phyloP scores from a whole-genome alignment of 768 basidiomycete species.

The Pleurotus salmoneostramineus region DNA sequence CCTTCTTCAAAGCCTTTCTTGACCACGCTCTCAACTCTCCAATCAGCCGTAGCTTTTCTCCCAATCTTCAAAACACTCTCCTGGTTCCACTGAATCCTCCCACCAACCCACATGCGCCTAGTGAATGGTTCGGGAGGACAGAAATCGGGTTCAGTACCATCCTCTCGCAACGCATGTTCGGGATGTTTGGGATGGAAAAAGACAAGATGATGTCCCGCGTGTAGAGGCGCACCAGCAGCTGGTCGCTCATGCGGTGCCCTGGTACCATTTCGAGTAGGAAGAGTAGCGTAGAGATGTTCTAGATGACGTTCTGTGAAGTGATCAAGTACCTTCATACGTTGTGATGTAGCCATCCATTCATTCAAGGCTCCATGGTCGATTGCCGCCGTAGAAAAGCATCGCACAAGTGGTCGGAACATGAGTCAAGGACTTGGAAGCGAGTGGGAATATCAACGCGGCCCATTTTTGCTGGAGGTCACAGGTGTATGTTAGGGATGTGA shows the following conservation, averaged over 20 bases:
- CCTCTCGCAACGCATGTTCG: constrained; percentile 49
- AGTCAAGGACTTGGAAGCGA: no score
- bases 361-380: neutral
- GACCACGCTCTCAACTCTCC: constrained; percentile 46
- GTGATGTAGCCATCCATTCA: neutral
- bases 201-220: constrained; percentile 64
- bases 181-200: constrained; percentile 70
- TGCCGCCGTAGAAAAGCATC: neutral
- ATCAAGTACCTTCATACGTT: neutral
- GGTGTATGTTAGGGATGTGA: no score
- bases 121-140: constrained; percentile 72
- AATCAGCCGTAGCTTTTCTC: constrained; percentile 40
- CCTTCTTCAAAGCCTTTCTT: constrained; percentile 64
- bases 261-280: constrained; percentile 66
- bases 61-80: constrained; percentile 48
- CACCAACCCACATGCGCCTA: constrained; percentile 81
- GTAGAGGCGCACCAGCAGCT: constrained; percentile 34
- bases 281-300: constrained; percentile 60
- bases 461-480: no score
- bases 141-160: constrained; percentile 71
- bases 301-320: constrained; percentile 30
- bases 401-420: neutral
- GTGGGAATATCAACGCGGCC: no score
- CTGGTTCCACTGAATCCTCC: constrained; percentile 59
- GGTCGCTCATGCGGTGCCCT: constrained; percentile 38